Conservation (phyloP, 345 rosid genomes). For the Populus pruinosa region DNA sequence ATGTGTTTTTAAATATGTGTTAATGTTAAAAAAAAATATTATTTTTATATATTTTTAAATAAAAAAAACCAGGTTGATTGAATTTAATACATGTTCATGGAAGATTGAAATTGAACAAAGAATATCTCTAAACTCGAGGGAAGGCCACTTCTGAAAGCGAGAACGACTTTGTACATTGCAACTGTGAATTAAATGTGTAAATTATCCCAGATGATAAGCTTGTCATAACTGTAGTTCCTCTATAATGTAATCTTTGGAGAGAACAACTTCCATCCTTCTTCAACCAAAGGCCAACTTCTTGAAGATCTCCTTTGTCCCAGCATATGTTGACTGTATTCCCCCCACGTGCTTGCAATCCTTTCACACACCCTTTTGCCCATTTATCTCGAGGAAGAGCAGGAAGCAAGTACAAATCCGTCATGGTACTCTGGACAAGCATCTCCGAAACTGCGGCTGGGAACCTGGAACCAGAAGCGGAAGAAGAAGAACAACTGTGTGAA, state of each 20-base stretch:
- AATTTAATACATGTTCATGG: too few species aligned
- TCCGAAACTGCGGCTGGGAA: slow-evolving; percentile 75
- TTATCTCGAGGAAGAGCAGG: slow-evolving; percentile 81
- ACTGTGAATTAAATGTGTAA: slow-evolving; percentile 45
- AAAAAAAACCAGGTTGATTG: too few species aligned
- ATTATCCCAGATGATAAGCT: slow-evolving; percentile 39
- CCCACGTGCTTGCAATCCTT: slow-evolving; percentile 80
- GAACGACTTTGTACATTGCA: slow-evolving; percentile 38
- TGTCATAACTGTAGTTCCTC: slow-evolving; percentile 37
- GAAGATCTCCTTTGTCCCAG: slow-evolving; percentile 75
- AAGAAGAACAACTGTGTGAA: not conserved
- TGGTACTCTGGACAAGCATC: slow-evolving; percentile 82
- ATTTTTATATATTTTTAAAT: too few species aligned
- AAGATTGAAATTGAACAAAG: not conserved
- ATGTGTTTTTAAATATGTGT: too few species aligned
- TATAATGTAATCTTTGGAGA: slow-evolving; percentile 45
- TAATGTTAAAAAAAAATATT: too few species aligned
- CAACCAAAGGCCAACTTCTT: slow-evolving; percentile 50
- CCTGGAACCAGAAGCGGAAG: slow-evolving; percentile 33
- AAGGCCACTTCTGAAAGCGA: not conserved
- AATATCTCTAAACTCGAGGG: not conserved
- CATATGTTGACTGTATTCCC: slow-evolving; percentile 56
- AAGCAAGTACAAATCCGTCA: slow-evolving; percentile 62
- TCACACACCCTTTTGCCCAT: slow-evolving; percentile 69
- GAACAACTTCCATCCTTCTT: slow-evolving; percentile 27